A percentile compares a stretch with the other conserved stretches of the same genome.
These are phyloP conservation scores for Plantago elongata DNA, from an alignment of 257 asterid genomes.

Conservation along the genomic window DNA sequence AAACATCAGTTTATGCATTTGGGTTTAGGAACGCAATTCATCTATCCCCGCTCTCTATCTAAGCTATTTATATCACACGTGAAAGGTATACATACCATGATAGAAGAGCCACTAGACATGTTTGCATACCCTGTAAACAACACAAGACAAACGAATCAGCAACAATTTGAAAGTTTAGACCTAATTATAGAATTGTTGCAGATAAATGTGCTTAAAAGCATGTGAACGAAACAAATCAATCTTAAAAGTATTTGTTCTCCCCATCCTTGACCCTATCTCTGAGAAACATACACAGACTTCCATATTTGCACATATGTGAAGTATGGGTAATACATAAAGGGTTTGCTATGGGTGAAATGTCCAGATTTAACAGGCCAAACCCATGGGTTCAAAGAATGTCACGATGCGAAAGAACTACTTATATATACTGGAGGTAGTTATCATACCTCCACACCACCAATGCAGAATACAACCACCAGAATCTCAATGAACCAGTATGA, in stretches of 20 bases:
- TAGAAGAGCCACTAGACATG: slow-evolving; percentile 83
- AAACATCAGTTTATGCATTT: no score
- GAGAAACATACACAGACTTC: no score
- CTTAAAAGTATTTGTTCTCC: no score
- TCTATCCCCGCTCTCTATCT: background rate
- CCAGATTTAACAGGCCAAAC: no score
- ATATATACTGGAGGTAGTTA: background rate
- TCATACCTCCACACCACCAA: slow-evolving; percentile 94
- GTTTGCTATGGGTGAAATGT: no score
- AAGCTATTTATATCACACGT: no score
- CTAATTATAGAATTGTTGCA: background rate
- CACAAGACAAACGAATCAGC: slow-evolving; percentile 22
- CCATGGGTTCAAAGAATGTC: no score
- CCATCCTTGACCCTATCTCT: no score
- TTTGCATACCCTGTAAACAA: slow-evolving; percentile 74
- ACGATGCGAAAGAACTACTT: no score
- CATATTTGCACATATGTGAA: no score
- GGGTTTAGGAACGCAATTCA: no score
- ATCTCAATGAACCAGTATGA: slow-evolving; percentile 79
- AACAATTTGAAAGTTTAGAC: slow-evolving; percentile 1
- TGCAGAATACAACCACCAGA: slow-evolving; percentile 85
- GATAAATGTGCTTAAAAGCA: background rate
- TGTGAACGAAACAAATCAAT: background rate
- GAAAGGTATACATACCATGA: slow-evolving; percentile 59
- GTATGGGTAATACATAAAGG: no score